phyloP scores from a whole-genome alignment of 176 grass and related monocot genomes.

The Puya raimondii region DNA sequence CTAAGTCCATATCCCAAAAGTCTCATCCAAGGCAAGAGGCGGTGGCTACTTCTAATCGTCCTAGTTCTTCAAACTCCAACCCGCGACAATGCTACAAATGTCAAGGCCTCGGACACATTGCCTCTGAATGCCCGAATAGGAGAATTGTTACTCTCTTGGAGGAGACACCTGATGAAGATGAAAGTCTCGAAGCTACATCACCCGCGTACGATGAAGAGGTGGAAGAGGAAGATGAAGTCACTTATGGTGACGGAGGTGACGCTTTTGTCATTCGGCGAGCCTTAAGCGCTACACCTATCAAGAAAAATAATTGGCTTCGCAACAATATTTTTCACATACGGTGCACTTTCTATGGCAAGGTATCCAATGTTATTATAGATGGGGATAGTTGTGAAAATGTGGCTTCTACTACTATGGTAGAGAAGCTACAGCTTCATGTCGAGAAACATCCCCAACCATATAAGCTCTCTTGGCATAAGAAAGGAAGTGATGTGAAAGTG shows the following conservation, averaged over 20 bases:
- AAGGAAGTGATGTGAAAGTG: too few species aligned
- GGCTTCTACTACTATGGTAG: too few species aligned
- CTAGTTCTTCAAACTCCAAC: background rate
- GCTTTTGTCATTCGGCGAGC: background rate
- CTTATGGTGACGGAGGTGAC: background rate
- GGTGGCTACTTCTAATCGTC: background rate
- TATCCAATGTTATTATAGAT: too few species aligned
- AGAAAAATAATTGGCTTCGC: background rate
- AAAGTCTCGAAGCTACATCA: background rate
- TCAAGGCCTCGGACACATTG: slow-evolving; percentile 6
- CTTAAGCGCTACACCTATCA: background rate
- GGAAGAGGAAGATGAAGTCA: background rate
- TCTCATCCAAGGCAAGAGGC: background rate
- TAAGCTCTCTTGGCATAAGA: too few species aligned
- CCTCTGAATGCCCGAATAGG: slow-evolving; percentile 7
- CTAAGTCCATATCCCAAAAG: background rate
- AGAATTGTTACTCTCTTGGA: background rate
- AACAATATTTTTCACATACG: too few species aligned
- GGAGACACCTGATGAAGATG: background rate
- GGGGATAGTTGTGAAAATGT: too few species aligned
- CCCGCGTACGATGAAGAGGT: background rate
- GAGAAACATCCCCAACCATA: too few species aligned
- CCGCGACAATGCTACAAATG: background rate
- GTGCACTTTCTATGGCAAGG: too few species aligned
- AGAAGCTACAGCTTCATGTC: too few species aligned